Evolutionary conservation across 2,329 filamentous ascomycete species (phyloP).

Genomic region (Epichloe coenophiala): DNA sequence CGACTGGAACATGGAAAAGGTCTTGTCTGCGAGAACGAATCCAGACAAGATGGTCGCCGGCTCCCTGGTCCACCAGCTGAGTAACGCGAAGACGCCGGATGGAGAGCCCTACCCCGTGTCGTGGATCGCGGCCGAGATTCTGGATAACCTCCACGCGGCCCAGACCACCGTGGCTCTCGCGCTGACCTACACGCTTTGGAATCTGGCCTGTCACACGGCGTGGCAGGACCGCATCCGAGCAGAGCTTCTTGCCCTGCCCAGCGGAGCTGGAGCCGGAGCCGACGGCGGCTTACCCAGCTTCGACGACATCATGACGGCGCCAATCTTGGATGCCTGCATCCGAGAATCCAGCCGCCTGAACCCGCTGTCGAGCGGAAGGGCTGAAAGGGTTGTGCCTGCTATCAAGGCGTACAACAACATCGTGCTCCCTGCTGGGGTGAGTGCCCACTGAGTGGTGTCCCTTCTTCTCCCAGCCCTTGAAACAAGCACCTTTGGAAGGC

Average conservation of each 20-base stretch:
- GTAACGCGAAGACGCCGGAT: constrained; percentile 1
- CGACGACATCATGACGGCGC: constrained; percentile 1
- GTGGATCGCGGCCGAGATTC: constrained; percentile 3
- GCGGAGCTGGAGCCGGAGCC: background rate
- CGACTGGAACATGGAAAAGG: constrained; percentile 2
- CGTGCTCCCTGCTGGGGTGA: constrained; percentile 2
- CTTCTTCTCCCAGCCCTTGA: too few species aligned
- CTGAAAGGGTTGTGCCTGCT: constrained; percentile 3
- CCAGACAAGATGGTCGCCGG: background rate
- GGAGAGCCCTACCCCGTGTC: background rate
- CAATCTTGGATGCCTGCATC: constrained; percentile 1
- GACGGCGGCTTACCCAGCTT: constrained; percentile 1
- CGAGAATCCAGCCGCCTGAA: constrained; percentile 1
- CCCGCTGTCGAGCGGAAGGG: constrained; percentile 3
- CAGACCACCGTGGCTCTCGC: constrained; percentile 3
- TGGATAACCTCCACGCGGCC: constrained; percentile 5
- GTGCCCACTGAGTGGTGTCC: background rate
- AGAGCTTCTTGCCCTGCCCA: constrained; percentile 1
- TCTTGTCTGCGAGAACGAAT: background rate
- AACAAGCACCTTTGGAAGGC: background rate
- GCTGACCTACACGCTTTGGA: constrained; percentile 3
- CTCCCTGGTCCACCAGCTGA: constrained; percentile 2
- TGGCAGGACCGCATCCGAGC: constrained; percentile 1
- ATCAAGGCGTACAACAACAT: background rate
- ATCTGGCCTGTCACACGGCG: background rate